Conservation (phyloP, 2,329 filamentous ascomycete genomes). For the Ampelomyces quisqualis region DNA sequence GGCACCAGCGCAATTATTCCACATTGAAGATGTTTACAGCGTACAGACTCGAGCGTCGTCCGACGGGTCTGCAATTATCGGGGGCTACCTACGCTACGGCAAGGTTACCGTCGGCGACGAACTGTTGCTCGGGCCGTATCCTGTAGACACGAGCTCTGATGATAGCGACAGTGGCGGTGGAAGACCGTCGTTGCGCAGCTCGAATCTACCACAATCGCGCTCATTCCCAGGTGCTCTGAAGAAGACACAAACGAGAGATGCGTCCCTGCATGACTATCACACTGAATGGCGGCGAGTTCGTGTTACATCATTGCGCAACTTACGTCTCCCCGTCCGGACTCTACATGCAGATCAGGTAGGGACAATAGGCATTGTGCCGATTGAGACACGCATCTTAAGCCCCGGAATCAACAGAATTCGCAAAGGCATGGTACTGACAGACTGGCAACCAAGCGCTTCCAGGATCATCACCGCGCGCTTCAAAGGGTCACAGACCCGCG, state of each 20-base stretch:
- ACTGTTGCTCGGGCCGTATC: conserved; percentile 73
- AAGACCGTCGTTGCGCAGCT: conserved; percentile 18
- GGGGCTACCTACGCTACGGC: conserved; percentile 80
- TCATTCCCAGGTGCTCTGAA: conserved; percentile 52
- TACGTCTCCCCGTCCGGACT: conserved; percentile 77
- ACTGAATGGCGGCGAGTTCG: conserved; percentile 73
- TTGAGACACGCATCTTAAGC: conserved; percentile 28
- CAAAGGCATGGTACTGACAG: conserved; percentile 81
- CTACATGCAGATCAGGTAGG: conserved; percentile 82
- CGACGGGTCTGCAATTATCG: conserved; percentile 62
- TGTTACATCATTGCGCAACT: conserved; percentile 82
- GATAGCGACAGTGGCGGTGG: conserved; percentile 43
- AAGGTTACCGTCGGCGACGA: conserved; percentile 74
- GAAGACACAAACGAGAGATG: conserved; percentile 16
- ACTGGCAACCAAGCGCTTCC: conserved; percentile 57
- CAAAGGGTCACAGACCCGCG: conserved; percentile 51
- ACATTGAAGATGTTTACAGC: conserved; percentile 87
- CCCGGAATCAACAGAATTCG: conserved; percentile 48
- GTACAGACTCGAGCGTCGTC: conserved; percentile 47
- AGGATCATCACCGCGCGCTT: conserved; percentile 65
- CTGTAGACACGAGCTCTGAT: conserved; percentile 33
- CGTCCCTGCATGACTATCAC: conserved; percentile 17
- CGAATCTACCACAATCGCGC: conserved; percentile 45
- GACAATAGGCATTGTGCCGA: conserved; percentile 72
- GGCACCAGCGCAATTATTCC: conserved; percentile 67